Percentiles rank a stretch among this genome's conserved stretches.
Evolutionary conservation across 2,329 filamentous ascomycete genomes (phyloP).

Genomic region (Aciculosporium take): DNA sequence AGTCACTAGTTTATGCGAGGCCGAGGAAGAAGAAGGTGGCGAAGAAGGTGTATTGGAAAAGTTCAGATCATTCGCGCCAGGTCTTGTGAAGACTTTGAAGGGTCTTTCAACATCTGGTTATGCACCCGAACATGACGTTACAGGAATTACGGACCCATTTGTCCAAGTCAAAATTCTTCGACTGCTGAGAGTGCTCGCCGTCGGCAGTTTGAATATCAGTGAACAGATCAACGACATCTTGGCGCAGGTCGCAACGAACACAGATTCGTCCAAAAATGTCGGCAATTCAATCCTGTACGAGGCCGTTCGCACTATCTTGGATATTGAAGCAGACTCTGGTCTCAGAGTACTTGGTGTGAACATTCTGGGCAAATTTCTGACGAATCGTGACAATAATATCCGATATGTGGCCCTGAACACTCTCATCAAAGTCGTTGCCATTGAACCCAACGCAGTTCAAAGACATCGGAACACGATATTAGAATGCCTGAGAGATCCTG

Average conservation of each 20-base stretch:
- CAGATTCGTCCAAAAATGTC: constrained; percentile 94
- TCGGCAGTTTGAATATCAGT: constrained; percentile 74
- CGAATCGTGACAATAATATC: constrained; percentile 99
- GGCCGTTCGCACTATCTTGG: constrained; percentile 88
- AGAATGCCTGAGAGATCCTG: constrained; percentile 88
- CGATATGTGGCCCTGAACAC: constrained; percentile 96
- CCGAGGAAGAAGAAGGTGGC: constrained; percentile 83
- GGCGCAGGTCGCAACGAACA: constrained; percentile 94
- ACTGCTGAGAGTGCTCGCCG: constrained; percentile 69
- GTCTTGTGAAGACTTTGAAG: constrained; percentile 81
- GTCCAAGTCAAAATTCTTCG: constrained; percentile 91
- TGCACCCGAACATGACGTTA: constrained; percentile 94
- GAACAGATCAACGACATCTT: constrained; percentile 98
- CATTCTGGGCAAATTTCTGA: constrained; percentile 92
- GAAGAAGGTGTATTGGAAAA: constrained; percentile 81
- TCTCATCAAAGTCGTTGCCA: constrained; percentile 91
- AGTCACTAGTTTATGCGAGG: constrained; percentile 84
- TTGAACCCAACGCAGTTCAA: constrained; percentile 95
- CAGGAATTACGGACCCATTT: constrained; percentile 94
- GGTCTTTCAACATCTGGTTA: constrained; percentile 89
- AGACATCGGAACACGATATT: constrained; percentile 94
- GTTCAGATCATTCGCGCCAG: constrained; percentile 74
- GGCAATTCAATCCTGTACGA: constrained; percentile 98
- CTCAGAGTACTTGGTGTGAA: constrained; percentile 91
- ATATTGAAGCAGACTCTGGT: constrained; percentile 95